Evolutionary conservation across 768 basidiomycete species (phyloP).

Genomic region (Leucosporidium creatinivorum): DNA sequence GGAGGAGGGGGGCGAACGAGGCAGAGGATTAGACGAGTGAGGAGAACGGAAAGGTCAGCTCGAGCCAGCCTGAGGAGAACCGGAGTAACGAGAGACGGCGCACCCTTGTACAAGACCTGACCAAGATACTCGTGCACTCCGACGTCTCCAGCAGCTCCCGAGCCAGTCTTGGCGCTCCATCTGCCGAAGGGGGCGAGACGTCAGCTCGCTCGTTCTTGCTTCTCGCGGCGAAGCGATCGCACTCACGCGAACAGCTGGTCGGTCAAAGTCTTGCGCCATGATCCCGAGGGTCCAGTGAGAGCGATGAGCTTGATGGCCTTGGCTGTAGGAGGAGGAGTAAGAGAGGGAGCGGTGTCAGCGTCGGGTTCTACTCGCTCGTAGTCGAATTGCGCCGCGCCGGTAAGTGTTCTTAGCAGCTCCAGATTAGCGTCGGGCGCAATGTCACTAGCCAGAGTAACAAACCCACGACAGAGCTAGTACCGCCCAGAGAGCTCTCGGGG

Average conservation of each 20-base stretch:
- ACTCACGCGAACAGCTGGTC: conserved; percentile 75
- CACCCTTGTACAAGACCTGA: conserved; percentile 76
- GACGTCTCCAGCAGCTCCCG: conserved; percentile 80
- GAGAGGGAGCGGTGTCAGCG: neutral
- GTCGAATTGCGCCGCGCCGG: too few species aligned
- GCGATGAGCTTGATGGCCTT: conserved; percentile 79
- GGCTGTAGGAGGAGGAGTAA: conserved; percentile 6
- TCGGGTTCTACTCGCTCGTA: too few species aligned
- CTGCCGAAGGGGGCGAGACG: conserved; percentile 48
- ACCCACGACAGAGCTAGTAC: too few species aligned
- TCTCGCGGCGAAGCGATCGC: neutral
- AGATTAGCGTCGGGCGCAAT: too few species aligned
- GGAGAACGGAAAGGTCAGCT: neutral
- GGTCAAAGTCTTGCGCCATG: conserved; percentile 86
- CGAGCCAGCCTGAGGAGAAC: neutral
- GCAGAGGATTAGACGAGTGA: conserved; percentile 5
- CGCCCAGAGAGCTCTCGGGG: too few species aligned
- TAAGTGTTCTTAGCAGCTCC: too few species aligned
- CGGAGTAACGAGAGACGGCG: conserved; percentile 8
- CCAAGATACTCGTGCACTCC: conserved; percentile 84
- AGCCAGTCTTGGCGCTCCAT: conserved; percentile 73
- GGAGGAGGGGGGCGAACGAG: neutral
- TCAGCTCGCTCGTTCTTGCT: too few species aligned
- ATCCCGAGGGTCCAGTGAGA: conserved; percentile 64
- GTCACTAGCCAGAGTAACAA: too few species aligned